A percentile compares a stretch with the other conserved stretches of the same genome.
phyloP scores from a whole-genome alignment of 2,329 filamentous ascomycete genomes.

The Claviceps sp. region DNA sequence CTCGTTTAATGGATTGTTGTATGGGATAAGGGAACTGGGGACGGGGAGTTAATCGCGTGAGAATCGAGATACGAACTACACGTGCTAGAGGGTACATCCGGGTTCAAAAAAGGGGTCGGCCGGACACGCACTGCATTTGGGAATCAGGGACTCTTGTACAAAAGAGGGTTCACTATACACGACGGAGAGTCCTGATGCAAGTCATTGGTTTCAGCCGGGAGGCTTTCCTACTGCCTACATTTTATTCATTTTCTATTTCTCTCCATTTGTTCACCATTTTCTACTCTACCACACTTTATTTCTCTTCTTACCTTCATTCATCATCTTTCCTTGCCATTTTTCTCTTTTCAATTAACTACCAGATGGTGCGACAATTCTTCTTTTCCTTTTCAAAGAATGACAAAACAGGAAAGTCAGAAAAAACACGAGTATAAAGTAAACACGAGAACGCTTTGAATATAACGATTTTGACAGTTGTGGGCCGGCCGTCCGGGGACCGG shows the following conservation, averaged over 20 bases:
- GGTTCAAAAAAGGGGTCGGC: background rate
- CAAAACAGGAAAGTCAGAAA: too few relatives aligned
- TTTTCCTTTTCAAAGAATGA: too few relatives aligned
- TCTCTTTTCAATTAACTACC: too few relatives aligned
- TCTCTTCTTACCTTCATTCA: background rate
- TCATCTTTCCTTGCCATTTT: background rate
- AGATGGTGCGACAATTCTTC: too few relatives aligned
- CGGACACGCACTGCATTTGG: background rate
- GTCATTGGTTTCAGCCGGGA: background rate
- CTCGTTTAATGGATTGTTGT: background rate
- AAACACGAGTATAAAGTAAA: too few relatives aligned
- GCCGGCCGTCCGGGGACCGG: too few relatives aligned
- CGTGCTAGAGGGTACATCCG: background rate
- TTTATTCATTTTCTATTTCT: background rate
- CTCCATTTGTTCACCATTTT: background rate
- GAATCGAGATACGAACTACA: background rate
- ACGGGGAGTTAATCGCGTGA: background rate
- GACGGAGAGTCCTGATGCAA: background rate
- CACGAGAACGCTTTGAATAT: too few relatives aligned
- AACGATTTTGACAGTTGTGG: too few relatives aligned
- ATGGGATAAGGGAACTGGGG: background rate
- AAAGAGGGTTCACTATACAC: background rate
- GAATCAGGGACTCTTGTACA: background rate
- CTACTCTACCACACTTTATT: background rate
- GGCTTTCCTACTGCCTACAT: background rate